Percentiles rank a stretch among this genome's conserved stretches.
Evolutionary conservation across 1,284 basidiomycete species (phyloP).

Genomic region (Gomphus bonarii): DNA sequence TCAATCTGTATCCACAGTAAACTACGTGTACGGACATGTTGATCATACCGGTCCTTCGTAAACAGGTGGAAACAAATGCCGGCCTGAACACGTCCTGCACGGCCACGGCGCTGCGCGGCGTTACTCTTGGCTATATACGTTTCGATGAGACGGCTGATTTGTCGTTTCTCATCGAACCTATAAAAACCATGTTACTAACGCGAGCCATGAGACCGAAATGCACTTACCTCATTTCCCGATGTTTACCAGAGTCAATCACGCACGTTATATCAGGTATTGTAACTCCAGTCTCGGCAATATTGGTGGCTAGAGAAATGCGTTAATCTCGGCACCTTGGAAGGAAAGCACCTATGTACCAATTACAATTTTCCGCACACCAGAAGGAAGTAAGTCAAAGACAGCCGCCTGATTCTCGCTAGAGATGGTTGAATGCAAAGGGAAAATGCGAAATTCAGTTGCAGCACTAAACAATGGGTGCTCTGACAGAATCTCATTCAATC

Average conservation of each 20-base stretch:
- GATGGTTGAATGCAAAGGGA: conserved; percentile 89
- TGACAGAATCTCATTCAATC: conserved; percentile 72
- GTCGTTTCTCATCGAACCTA: conserved; percentile 96
- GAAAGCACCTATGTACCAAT: conserved; percentile 46
- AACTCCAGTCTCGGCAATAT: conserved; percentile 88
- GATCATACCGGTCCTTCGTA: conserved; percentile 82
- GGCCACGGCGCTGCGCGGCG: conserved; percentile 84
- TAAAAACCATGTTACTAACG: neutral
- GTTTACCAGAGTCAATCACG: conserved; percentile 93
- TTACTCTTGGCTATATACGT: conserved; percentile 92
- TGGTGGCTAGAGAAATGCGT: conserved; percentile 40
- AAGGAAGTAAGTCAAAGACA: conserved; percentile 82
- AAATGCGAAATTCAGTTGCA: conserved; percentile 60
- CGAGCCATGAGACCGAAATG: neutral
- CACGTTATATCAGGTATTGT: conserved; percentile 98
- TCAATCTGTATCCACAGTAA: conserved; percentile 11
- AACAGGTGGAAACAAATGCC: conserved; percentile 96
- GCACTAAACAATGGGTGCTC: conserved; percentile 73
- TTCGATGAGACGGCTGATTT: conserved; percentile 88
- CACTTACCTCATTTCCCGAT: conserved; percentile 78
- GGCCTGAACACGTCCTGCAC: conserved; percentile 85
- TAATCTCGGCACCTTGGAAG: neutral
- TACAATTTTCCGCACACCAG: conserved; percentile 83
- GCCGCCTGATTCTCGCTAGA: conserved; percentile 85
- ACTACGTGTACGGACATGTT: conserved; percentile 22